Evolutionary conservation across 2,329 filamentous ascomycete genomes (phyloP), one percentile per base, ranked within the genome.

Genomic region (Ceratocystis eucalypticola): DNA sequence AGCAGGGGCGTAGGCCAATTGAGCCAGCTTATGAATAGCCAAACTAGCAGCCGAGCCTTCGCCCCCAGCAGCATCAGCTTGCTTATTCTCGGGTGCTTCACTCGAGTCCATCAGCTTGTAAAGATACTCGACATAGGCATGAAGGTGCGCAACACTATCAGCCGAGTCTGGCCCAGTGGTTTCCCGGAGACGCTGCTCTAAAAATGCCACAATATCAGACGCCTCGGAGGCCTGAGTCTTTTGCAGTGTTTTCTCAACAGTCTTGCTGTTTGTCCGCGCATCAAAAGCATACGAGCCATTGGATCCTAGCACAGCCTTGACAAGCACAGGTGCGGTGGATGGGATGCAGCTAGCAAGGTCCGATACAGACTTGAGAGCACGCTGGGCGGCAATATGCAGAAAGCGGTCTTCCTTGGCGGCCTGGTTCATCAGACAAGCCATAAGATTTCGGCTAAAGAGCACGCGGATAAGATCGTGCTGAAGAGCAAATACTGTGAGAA

Each of bases 381-480:
- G 89, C 63, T 86, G 79, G 2, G 93, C 90, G 55, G 89, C 88
- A 48, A 86, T 85, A 75, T 96, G 87, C 15, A 96, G 79, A 71
- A 89, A 91, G 22, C 89, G 82, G 70, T 93, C 88, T 69, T 88
- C 80, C 61, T 88, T 86, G 1, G 87, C 84, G 5, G 91, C 83
- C 72, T 96, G 90, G 73, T 95, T 94, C 75, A 90, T 88, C 59
- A 96, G 77, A 72, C 87, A 93, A 62, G 85, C 82, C 76, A 95
- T 85, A 25, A 96, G 78, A 71, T 96, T 96, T 69, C 86, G 85
- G 71, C 89, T 91, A 74, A 97, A 96, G 0, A 96, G 78, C 7
- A 75, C 80, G 69, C 74, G 80, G 64, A 77, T 82, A 71, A 80
- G 82, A 66, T 70, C 64, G 20, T 72, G 72, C 25, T 74, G 83